Percentiles rank a stretch among this genome's conserved stretches.
phyloP scores from a whole-genome alignment of 768 basidiomycete genomes.

The Phanerodontia chrysosporium region DNA sequence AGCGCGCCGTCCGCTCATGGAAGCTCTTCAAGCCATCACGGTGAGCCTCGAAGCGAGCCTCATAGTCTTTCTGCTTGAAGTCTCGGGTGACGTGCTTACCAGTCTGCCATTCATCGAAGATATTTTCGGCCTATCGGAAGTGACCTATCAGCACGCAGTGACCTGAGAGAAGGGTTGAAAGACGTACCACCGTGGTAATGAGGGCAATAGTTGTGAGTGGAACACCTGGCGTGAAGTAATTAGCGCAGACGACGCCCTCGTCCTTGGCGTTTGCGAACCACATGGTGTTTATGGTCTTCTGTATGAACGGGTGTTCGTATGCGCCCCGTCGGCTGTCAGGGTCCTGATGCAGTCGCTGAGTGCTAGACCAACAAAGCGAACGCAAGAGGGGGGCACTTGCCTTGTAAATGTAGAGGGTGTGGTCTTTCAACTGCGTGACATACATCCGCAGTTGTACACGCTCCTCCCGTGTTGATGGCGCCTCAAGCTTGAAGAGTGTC shows the following conservation, averaged over 20 bases:
- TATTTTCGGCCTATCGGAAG: not conserved
- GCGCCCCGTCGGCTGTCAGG: not conserved
- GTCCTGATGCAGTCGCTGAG: not conserved
- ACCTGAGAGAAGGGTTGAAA: not conserved
- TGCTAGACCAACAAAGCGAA: too few species aligned
- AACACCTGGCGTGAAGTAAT: not conserved
- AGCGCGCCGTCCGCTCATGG: too few species aligned
- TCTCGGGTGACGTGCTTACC: not conserved
- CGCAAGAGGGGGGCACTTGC: too few species aligned
- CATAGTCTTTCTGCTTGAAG: too few species aligned
- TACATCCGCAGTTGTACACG: not conserved
- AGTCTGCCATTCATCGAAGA: not conserved
- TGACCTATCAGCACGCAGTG: not conserved
- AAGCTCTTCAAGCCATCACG: too few species aligned
- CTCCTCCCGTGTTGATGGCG: not conserved
- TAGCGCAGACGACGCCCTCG: not conserved
- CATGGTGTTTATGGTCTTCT: not conserved
- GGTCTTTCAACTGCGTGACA: not conserved
- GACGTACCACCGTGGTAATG: not conserved
- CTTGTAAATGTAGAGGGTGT: too few species aligned
- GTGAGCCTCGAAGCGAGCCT: too few species aligned
- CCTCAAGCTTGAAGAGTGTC: not conserved
- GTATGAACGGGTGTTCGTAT: not conserved
- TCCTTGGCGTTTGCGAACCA: not conserved
- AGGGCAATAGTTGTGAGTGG: not conserved